These are phyloP conservation scores for Aspergillus sp. DNA, from an alignment of 2,329 filamentous ascomycete genomes.

Conservation along the genomic window DNA sequence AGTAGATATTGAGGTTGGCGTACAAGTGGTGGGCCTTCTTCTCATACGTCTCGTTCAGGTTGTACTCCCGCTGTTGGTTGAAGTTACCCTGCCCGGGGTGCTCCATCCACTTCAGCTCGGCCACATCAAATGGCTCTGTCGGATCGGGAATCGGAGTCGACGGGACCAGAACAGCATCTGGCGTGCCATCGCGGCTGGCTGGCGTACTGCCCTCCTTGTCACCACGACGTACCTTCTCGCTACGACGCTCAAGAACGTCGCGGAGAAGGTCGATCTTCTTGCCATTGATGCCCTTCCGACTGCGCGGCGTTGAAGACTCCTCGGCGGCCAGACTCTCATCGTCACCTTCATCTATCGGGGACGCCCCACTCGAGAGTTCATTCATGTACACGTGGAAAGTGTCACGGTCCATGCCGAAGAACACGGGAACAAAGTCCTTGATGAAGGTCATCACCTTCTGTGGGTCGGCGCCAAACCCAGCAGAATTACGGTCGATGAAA, in stretches of 20 bases:
- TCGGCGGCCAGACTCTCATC: conserved; percentile 65
- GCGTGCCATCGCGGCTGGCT: conserved; percentile 84
- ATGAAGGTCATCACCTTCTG: conserved; percentile 74
- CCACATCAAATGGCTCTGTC: conserved; percentile 57
- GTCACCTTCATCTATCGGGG: conserved; percentile 76
- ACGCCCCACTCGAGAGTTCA: conserved; percentile 69
- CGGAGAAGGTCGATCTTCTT: conserved; percentile 79
- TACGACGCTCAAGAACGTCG: conserved; percentile 78
- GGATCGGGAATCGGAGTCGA: conserved; percentile 46
- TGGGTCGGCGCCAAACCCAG: conserved; percentile 63
- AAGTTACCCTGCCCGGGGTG: conserved; percentile 59
- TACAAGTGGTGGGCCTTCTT: conserved; percentile 87
- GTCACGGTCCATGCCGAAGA: conserved; percentile 75
- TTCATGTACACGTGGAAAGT: conserved; percentile 66
- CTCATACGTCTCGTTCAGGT: conserved; percentile 75
- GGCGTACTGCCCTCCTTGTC: conserved; percentile 80
- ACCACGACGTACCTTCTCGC: conserved; percentile 67
- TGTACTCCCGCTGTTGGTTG: conserved; percentile 65
- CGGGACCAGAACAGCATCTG: conserved; percentile 61
- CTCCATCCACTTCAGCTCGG: conserved; percentile 60
- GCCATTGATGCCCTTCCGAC: conserved; percentile 62
- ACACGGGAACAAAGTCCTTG: conserved; percentile 71
- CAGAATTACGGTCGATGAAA: conserved; percentile 50
- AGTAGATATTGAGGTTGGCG: conserved; percentile 85
- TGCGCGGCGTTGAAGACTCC: conserved; percentile 70